These are phyloP conservation scores for Alternaria solani DNA, from an alignment of 2,329 filamentous ascomycete species.

Conservation along the genomic window DNA sequence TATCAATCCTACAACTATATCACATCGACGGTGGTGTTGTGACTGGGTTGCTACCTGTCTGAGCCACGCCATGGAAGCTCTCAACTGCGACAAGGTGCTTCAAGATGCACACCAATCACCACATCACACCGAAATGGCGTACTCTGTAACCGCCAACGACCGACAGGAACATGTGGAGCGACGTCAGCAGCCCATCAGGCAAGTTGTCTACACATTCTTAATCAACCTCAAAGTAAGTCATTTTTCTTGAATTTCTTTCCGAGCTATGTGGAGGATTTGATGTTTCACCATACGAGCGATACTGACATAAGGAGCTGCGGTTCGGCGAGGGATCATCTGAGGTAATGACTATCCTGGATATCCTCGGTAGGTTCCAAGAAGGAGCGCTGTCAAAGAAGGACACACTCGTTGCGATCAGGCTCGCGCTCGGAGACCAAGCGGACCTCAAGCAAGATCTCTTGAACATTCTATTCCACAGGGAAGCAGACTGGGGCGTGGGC, in stretches of 20 bases:
- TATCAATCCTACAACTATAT: neutral
- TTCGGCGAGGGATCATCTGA: conserved; percentile 38
- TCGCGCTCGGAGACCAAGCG: conserved; percentile 25
- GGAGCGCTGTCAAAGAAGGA: conserved; percentile 33
- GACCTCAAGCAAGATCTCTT: conserved; percentile 35
- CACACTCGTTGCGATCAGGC: conserved; percentile 26
- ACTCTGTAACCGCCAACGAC: neutral
- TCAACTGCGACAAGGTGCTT: neutral
- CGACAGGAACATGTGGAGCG: neutral
- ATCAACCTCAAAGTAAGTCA: conserved; percentile 29
- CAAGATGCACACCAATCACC: neutral
- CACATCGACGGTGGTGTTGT: neutral
- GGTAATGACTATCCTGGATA: conserved; percentile 22
- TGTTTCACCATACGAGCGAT: neutral
- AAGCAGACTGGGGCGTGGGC: conserved; percentile 29
- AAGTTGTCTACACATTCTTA: conserved; percentile 28
- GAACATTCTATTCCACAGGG: conserved; percentile 34
- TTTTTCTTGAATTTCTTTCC: neutral
- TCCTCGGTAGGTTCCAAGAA: conserved; percentile 27
- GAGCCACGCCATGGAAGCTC: neutral
- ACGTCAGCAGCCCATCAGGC: neutral
- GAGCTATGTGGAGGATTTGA: neutral
- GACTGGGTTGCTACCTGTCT: neutral
- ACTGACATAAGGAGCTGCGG: conserved; percentile 16
- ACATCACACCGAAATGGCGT: neutral